Evolutionary conservation across 495 filamentous ascomycete species (phyloP).

Genomic region (Penicillium subrubescens): DNA sequence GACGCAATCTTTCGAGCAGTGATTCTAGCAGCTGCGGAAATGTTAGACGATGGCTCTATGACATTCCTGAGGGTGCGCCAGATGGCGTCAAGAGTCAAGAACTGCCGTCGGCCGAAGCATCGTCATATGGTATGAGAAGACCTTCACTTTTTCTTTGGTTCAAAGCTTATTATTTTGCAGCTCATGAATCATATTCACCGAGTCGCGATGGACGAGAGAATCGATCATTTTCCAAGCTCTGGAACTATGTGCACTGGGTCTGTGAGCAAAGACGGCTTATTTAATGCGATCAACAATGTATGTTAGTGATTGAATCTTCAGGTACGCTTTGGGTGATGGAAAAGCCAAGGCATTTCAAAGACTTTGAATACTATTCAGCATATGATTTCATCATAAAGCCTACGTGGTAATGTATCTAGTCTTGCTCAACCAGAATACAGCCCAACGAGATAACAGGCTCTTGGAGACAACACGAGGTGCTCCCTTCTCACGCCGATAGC

Average conservation of each 20-base stretch:
- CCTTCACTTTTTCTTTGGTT: neutral
- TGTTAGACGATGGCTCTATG: slow-evolving; percentile 4
- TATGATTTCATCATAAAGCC: neutral
- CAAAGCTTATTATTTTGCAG: too few relatives aligned
- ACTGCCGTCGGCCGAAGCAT: neutral
- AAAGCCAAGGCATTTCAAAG: neutral
- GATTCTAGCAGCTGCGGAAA: slow-evolving; percentile 1
- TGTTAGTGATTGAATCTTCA: too few relatives aligned
- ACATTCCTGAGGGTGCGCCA: slow-evolving; percentile 1
- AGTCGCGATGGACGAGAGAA: too few relatives aligned
- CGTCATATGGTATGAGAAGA: slow-evolving; percentile 5
- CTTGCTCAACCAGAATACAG: too few relatives aligned
- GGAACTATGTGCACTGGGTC: too few relatives aligned
- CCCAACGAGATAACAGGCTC: slow-evolving; percentile 1
- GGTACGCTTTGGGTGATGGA: too few relatives aligned
- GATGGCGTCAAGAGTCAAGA: slow-evolving; percentile 2
- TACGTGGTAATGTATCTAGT: neutral
- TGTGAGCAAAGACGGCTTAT: too few relatives aligned
- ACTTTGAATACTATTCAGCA: neutral
- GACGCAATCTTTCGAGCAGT: slow-evolving; percentile 1
- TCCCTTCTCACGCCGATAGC: neutral
- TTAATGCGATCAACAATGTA: too few relatives aligned
- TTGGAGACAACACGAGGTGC: slow-evolving; percentile 1
- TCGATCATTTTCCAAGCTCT: too few relatives aligned
- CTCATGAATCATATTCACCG: too few relatives aligned